phyloP scores from a whole-genome alignment of 257 asterid genomes.

The Schizonepeta tenuifolia region DNA sequence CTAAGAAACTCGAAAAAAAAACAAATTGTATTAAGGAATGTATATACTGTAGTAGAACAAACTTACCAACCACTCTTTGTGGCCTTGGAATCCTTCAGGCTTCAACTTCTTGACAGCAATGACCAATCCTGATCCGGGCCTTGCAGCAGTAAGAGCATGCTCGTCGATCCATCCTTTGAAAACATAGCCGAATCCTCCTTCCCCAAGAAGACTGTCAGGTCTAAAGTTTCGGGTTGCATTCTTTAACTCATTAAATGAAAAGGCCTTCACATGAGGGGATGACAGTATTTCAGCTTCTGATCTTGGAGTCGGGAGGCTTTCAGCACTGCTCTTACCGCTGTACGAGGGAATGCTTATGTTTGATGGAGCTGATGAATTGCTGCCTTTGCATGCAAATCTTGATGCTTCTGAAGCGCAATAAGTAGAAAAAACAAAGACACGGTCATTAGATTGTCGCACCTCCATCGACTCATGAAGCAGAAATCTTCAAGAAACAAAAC shows the following conservation, averaged over 20 bases:
- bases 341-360: constrained; percentile 55
- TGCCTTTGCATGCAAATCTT: constrained; percentile 48
- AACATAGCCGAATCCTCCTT: constrained; percentile 95
- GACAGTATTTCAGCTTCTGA: constrained; percentile 82
- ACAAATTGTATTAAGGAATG: neutral
- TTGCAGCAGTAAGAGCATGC: constrained; percentile 67
- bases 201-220: constrained; percentile 95
- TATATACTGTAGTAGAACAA: neutral
- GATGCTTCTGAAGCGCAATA: constrained; percentile 53
- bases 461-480: constrained; percentile 15
- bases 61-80: constrained; percentile 98
- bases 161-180: constrained; percentile 97
- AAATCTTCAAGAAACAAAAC: constrained; percentile 9
- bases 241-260: constrained; percentile 74
- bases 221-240: constrained; percentile 89
- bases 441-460: constrained; percentile 11
- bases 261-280: constrained; percentile 78
- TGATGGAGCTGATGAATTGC: constrained; percentile 56
- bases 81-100: constrained; percentile 98
- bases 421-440: constrained; percentile 5
- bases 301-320: constrained; percentile 83
- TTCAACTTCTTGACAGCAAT: constrained; percentile 93
- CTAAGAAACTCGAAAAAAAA: neutral
- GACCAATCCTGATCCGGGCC: constrained; percentile 87
- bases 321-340: constrained; percentile 62